Percentiles rank a stretch among this genome's conserved stretches.
phyloP scores from a whole-genome alignment of 352 stramenopile genomes.

The Globisporangium radiosum region DNA sequence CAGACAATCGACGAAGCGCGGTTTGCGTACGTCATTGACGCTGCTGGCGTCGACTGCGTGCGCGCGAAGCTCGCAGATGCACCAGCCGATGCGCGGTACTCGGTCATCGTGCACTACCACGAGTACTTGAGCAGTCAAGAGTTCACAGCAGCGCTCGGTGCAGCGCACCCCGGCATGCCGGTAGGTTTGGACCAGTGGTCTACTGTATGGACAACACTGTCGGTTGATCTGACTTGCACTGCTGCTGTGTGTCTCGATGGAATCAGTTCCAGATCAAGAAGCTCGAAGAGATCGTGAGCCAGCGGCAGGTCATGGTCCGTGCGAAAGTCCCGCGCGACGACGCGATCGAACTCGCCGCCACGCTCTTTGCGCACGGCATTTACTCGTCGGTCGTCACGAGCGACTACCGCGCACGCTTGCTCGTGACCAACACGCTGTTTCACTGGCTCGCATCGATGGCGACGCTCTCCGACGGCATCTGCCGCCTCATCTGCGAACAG shows the following conservation, averaged over 20 bases:
- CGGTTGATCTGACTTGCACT: neutral
- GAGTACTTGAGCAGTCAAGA: constrained; percentile 89
- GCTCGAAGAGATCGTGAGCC: constrained; percentile 62
- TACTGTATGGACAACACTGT: too few relatives aligned
- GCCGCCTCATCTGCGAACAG: constrained; percentile 80
- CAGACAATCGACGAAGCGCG: constrained; percentile 58
- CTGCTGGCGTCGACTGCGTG: constrained; percentile 40
- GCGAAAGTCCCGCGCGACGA: constrained; percentile 61
- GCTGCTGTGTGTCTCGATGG: neutral
- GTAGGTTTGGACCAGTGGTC: constrained; percentile 20
- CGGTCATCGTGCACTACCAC: constrained; percentile 91
- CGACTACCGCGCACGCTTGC: constrained; percentile 65
- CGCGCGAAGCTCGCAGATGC: constrained; percentile 43
- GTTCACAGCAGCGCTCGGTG: constrained; percentile 66
- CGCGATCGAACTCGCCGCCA: constrained; percentile 62
- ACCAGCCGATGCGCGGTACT: constrained; percentile 63
- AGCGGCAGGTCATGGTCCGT: constrained; percentile 70
- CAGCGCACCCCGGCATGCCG: constrained; percentile 57
- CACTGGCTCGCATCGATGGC: constrained; percentile 78
- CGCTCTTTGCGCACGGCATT: constrained; percentile 60
- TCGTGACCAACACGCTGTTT: constrained; percentile 62
- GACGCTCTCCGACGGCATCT: constrained; percentile 75
- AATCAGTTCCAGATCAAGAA: constrained; percentile 77
- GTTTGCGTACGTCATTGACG: constrained; percentile 46
- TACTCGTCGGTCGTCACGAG: constrained; percentile 75